Evolutionary conservation across 441 rosid species (phyloP), one percentile per base, ranked within the genome.

Genomic region (Populus trichocarpa): DNA sequence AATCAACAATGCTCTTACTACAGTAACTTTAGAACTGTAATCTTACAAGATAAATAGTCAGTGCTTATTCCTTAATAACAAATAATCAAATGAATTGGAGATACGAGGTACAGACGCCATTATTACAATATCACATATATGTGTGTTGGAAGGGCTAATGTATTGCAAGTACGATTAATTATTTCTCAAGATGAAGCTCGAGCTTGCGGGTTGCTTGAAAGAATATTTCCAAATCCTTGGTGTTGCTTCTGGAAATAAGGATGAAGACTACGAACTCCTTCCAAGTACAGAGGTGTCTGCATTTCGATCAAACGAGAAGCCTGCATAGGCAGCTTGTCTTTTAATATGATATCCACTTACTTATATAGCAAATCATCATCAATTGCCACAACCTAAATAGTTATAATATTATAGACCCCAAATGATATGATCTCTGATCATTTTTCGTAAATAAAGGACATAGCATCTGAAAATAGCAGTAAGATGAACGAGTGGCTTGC

Each of bases 221-320:
- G 5, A 70, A 11, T 7, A 78, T 73, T 66, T 83, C 36, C 63
- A 14, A 40, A 67, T 20, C 74, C 71, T 79, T 70, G 82, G 73
- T 69, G 74, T 50, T 82, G 85, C 38, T 71, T 86, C 78, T 85
- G 88, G 82, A 88, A 92, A 79, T 79, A 90, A 77, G 97, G 94
- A 85, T 92, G 94, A 81, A 88, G 88, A 78, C 79, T 70, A 16
- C 63, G 86, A 81, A 91, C 92, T 33, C 95, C 94, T 81, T 92
- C 93, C 22, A 92, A 89, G 78, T 93, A 95, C 33, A 90, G 76
- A n/a, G 93, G 93, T 57, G 98, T 89, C 81, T 92, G 99, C 95
- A 95, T 93, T 79, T 95, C 96, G 0, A 95, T 93, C 86, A 93
- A 87, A 78, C 98, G 90, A 6, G 97, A 93, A 3, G 90, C 95